Base-by-base conservation (phyloP, 768 basidiomycete genomes). In the Termitomyces sp. region DNA sequence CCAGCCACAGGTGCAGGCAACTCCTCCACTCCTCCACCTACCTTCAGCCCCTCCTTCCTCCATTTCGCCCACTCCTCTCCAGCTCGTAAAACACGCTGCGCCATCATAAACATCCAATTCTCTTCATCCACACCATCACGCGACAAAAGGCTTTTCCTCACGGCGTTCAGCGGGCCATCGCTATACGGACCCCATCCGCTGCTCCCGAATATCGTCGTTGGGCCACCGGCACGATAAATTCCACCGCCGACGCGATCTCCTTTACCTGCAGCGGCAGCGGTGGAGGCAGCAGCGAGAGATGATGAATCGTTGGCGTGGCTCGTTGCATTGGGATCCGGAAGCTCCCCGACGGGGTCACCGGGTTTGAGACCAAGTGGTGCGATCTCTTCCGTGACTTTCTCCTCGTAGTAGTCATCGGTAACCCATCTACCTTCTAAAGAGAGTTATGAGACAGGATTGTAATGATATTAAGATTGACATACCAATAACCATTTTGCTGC, bases 351-450 rank as follows among this genome's bases (percentile, higher is more conserved):
- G 7, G 75, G 81, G 50, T 92, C 88, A 12, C 91, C 89, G 0
- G 95, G 80, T 59, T 88, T 87, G 60, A 92, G 78, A 6, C 94
- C 95, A 32, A 85, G 84, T n/a, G 83, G 82, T 3, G 85, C 80
- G 63, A 91, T 89, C 42, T 92, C 89, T 56, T 80, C 84, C 1
- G 86, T 78, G 0, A 82, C 82, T 53, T 89, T 89, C 38, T 88
- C 89, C 69, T 99, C 97, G 71, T 92, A 93, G 68, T 99, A 99
- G 72, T 98, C 97, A 65, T 98, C 97, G 7, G 83, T 81, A 1
- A 98, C 86, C 89, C 94, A 96, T 65, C 82, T 77, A 0, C 96
- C 97, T 53, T 94, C 95, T 97, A 7, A 40, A n/a, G 20, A n/a
- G 27, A 9, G 9, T 25, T 35, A 11, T 29, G 33, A 47, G 29